Conservation (phyloP, 306 rosid species). For the Amphicarpaea edgeworthii region DNA sequence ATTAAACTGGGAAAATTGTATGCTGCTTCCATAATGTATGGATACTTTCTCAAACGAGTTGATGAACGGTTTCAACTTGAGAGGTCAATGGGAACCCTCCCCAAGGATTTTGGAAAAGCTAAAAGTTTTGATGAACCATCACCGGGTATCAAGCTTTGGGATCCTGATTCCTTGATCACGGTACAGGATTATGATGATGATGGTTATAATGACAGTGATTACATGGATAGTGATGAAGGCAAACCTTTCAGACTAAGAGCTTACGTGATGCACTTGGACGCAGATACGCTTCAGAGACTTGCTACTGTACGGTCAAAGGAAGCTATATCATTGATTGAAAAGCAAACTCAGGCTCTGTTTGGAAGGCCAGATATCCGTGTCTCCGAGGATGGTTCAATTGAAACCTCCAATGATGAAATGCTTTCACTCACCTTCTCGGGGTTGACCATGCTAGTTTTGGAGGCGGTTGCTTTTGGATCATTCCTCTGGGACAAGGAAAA, state of each 20-base stretch:
- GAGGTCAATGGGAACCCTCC: slow-evolving; percentile 80
- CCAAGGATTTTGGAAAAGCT: slow-evolving; percentile 63
- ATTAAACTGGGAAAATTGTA: slow-evolving; percentile 92
- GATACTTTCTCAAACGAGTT: slow-evolving; percentile 92
- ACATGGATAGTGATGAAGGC: slow-evolving; percentile 48
- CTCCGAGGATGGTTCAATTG: slow-evolving; percentile 74
- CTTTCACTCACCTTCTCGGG: slow-evolving; percentile 71
- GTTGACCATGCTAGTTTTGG: slow-evolving; percentile 82
- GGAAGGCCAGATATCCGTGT: slow-evolving; percentile 82
- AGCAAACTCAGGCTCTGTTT: slow-evolving; percentile 92
- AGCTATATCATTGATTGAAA: slow-evolving; percentile 92
- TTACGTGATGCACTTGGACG: slow-evolving; percentile 87
- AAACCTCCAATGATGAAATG: slow-evolving; percentile 69
- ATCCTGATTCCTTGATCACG: slow-evolving; percentile 82
- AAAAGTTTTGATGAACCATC: slow-evolving; percentile 58
- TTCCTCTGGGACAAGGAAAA: slow-evolving; percentile 88
- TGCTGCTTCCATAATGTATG: slow-evolving; percentile 98
- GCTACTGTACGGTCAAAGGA: slow-evolving; percentile 90
- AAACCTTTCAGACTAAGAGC: slow-evolving; percentile 66
- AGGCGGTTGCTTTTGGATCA: slow-evolving; percentile 90
- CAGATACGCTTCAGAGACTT: slow-evolving; percentile 85
- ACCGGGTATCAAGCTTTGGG: slow-evolving; percentile 82
- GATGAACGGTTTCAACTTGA: slow-evolving; percentile 95
- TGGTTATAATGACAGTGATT: slow-evolving; percentile 44
- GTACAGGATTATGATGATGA: slow-evolving; percentile 59